Percentiles rank a stretch among this genome's conserved stretches.
These are phyloP conservation scores for Danielozyma ontarioensis DNA, from an alignment of 805 yeast species.

Conservation along the genomic window DNA sequence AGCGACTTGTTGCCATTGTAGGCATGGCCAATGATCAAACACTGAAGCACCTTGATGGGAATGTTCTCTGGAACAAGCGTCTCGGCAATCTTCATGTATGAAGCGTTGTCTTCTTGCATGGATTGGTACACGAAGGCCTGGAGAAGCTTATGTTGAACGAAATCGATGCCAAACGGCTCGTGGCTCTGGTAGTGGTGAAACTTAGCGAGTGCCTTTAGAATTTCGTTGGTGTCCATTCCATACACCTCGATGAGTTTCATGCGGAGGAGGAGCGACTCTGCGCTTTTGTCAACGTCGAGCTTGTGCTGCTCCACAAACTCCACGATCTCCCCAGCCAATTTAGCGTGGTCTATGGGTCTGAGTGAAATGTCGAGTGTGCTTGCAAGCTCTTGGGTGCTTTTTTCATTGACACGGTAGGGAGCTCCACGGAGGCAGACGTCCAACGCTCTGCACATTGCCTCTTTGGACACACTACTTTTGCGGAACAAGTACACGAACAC, in stretches of 20 bases:
- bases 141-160: slow-evolving; percentile 36
- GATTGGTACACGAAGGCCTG: slow-evolving; percentile 38
- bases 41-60: slow-evolving; percentile 31
- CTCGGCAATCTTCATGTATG: slow-evolving; percentile 33
- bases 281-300: slow-evolving; percentile 19
- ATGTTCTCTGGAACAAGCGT: slow-evolving; percentile 24
- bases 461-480: slow-evolving; percentile 1
- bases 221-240: slow-evolving; percentile 25
- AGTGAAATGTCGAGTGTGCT: not conserved
- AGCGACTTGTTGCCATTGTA: slow-evolving; percentile 37
- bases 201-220: slow-evolving; percentile 28
- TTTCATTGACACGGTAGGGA: not conserved
- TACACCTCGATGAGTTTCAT: slow-evolving; percentile 26
- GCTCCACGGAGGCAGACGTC: not conserved
- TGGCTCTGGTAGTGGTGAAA: slow-evolving; percentile 36
- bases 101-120: slow-evolving; percentile 21
- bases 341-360: not conserved
- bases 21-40: slow-evolving; percentile 37
- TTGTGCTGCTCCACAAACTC: slow-evolving; percentile 14
- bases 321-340: slow-evolving; percentile 9
- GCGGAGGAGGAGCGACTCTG: slow-evolving; percentile 27
- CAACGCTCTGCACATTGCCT: slow-evolving; percentile 5
- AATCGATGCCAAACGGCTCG: slow-evolving; percentile 35
- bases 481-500: slow-evolving; percentile 7
- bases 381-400: not conserved